phyloP scores from a whole-genome alignment of 768 basidiomycete genomes.

The Cyathus striatus region DNA sequence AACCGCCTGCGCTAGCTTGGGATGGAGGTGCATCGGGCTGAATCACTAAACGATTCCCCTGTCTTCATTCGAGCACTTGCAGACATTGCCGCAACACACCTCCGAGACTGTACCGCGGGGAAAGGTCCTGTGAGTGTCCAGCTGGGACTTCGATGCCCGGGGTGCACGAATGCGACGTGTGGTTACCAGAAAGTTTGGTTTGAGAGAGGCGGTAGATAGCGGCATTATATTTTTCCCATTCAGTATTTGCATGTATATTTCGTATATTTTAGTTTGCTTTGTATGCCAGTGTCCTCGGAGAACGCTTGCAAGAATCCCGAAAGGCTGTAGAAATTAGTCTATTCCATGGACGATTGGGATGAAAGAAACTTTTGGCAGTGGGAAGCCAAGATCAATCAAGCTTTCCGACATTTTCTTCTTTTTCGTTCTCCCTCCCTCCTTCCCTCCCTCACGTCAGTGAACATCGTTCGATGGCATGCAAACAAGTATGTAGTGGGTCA shows the following conservation, averaged over 20 bases:
- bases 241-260: conserved; percentile 6
- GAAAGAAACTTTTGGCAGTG: no score
- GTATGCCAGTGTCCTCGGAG: no score
- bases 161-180: conserved; percentile 88
- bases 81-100: conserved; percentile 81
- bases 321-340: no score
- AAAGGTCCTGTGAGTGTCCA: conserved; percentile 71
- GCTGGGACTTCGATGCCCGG: conserved; percentile 85
- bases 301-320: no score
- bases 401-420: no score
- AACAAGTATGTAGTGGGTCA: no score
- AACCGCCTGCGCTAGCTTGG: conserved; percentile 60
- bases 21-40: conserved; percentile 83
- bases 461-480: no score
- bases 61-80: conserved; percentile 94
- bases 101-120: conserved; percentile 56
- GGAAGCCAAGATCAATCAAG: no score
- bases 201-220: conserved; percentile 59
- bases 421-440: no score
- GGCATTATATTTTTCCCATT: conserved; percentile 2
- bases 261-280: conserved; percentile 7
- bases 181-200: conserved; percentile 88
- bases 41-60: conserved; percentile 91
- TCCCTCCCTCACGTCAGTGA: no score
- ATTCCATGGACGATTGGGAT: no score